These are phyloP conservation scores for Aotearoamyces nothofagi DNA, from an alignment of 2,329 filamentous ascomycete genomes.

Conservation along the genomic window DNA sequence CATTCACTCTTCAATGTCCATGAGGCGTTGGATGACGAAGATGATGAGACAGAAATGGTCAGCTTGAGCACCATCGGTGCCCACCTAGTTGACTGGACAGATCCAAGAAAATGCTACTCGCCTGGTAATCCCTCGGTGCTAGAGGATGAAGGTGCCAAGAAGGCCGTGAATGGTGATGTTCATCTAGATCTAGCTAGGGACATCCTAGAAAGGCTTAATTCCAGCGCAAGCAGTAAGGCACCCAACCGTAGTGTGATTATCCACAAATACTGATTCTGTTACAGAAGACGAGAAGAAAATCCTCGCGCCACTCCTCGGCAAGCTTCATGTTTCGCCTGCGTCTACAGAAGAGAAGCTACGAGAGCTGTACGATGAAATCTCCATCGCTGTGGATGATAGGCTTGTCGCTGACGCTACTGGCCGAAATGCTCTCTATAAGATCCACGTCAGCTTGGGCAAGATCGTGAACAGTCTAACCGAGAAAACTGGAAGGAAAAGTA, in stretches of 20 bases:
- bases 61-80: conserved; percentile 63
- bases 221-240: conserved; percentile 48
- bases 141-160: conserved; percentile 40
- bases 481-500: conserved; percentile 8
- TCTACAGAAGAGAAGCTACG: conserved; percentile 43
- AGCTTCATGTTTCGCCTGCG: conserved; percentile 62
- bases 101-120: conserved; percentile 63
- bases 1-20: conserved; percentile 60
- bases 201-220: conserved; percentile 59
- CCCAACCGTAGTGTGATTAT: conserved; percentile 2
- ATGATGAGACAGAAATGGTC: conserved; percentile 68
- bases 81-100: conserved; percentile 87
- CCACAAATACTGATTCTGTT: conserved; percentile 18
- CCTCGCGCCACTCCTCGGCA: conserved; percentile 62
- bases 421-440: conserved; percentile 51
- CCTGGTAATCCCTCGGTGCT: conserved; percentile 26
- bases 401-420: conserved; percentile 43
- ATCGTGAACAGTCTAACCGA: conserved; percentile 46
- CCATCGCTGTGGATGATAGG: conserved; percentile 46
- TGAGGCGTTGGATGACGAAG: conserved; percentile 59
- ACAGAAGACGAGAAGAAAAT: conserved; percentile 77
- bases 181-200: conserved; percentile 67
- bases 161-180: conserved; percentile 56
- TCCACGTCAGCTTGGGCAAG: conserved; percentile 51
- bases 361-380: conserved; percentile 39